phyloP scores from a whole-genome alignment of 2,329 filamentous ascomycete species.

The Neonectria hederae region DNA sequence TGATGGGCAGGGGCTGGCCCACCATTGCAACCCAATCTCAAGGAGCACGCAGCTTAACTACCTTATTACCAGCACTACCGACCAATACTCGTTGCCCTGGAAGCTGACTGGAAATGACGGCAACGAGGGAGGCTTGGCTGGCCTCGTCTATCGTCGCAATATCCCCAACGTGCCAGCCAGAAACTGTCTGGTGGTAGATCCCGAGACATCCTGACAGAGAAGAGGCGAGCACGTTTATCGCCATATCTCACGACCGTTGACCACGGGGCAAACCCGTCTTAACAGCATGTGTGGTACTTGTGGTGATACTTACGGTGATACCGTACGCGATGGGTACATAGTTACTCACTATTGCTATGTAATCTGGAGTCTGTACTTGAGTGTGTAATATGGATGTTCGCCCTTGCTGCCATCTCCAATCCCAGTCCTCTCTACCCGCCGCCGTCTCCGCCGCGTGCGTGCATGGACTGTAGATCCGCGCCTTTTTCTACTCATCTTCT shows the following conservation, averaged over 20 bases:
- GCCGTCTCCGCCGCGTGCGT: slow-evolving; percentile 12
- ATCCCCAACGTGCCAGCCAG: slow-evolving; percentile 2
- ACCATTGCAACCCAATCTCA: slow-evolving; percentile 32
- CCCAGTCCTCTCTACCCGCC: slow-evolving; percentile 4
- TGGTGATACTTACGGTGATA: no score
- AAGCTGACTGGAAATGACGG: background rate
- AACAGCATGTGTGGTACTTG: background rate
- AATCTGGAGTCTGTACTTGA: no score
- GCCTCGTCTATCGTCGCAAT: background rate
- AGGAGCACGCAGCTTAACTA: background rate
- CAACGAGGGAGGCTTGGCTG: background rate
- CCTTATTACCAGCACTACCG: background rate
- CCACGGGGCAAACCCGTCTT: background rate
- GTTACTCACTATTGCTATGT: no score
- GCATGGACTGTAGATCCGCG: slow-evolving; percentile 25
- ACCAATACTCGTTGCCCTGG: background rate
- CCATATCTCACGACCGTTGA: background rate
- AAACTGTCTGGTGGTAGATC: background rate
- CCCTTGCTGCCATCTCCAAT: background rate
- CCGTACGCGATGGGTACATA: no score
- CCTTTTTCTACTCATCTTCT: background rate
- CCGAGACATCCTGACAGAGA: background rate
- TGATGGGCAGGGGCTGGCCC: slow-evolving; percentile 19
- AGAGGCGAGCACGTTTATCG: background rate
- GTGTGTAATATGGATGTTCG: background rate